Evolutionary conservation across 1,284 basidiomycete genomes (phyloP).

Genomic region (Coniferiporia sulphurascens): DNA sequence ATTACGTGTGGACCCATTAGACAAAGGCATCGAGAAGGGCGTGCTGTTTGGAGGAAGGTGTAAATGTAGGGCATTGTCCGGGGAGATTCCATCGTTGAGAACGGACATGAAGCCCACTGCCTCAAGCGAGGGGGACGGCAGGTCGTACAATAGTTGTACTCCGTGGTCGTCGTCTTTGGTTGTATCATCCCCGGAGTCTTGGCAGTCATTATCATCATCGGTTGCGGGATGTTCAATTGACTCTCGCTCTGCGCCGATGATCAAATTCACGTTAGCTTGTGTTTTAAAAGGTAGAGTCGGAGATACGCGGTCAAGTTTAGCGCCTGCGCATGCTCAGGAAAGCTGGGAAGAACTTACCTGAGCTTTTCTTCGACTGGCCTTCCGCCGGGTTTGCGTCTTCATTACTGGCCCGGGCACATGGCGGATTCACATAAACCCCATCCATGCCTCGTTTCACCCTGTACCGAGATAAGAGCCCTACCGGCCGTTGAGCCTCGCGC

Average conservation of each 20-base stretch:
- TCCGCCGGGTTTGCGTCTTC: too few relatives aligned
- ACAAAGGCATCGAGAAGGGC: not conserved
- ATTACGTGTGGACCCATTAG: not conserved
- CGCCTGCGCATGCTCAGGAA: too few relatives aligned
- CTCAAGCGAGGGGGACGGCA: not conserved
- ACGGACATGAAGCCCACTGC: not conserved
- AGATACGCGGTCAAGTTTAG: too few relatives aligned
- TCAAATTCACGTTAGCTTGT: too few relatives aligned
- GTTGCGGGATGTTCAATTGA: not conserved
- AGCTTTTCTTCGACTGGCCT: too few relatives aligned
- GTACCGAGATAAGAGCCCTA: too few relatives aligned
- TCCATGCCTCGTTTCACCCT: too few relatives aligned
- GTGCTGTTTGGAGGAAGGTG: not conserved
- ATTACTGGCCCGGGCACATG: too few relatives aligned
- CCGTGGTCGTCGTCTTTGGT: not conserved
- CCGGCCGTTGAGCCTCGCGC: too few relatives aligned
- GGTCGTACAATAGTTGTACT: slow-evolving; percentile 1
- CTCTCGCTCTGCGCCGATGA: not conserved
- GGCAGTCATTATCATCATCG: not conserved
- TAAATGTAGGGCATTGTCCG: slow-evolving; percentile 4
- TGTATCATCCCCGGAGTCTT: not conserved
- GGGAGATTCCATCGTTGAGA: not conserved
- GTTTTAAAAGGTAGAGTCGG: too few relatives aligned
- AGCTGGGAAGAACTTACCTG: too few relatives aligned
- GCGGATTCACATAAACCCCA: too few relatives aligned